Evolutionary conservation across 257 asterid genomes (phyloP).

Genomic region (Solanum gandarillasii): DNA sequence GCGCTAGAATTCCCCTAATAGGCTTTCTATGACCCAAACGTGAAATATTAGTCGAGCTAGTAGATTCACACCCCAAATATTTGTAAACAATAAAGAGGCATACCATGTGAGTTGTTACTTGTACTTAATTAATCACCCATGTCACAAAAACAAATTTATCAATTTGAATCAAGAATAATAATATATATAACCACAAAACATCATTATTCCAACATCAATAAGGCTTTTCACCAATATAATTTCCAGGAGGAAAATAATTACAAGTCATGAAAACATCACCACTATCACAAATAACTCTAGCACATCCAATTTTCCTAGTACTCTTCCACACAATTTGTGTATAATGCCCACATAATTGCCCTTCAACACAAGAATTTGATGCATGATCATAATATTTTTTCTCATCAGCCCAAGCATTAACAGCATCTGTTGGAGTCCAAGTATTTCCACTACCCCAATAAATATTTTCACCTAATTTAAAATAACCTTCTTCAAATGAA

Average conservation of each 20-base stretch:
- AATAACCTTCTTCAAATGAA: constrained; percentile 55
- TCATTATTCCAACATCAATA: constrained; percentile 11
- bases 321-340: constrained; percentile 72
- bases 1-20: too few relatives aligned
- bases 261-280: constrained; percentile 79
- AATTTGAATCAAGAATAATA: not conserved
- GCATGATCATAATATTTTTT: constrained; percentile 41
- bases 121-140: not conserved
- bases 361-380: constrained; percentile 36
- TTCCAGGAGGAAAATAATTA: constrained; percentile 71
- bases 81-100: too few relatives aligned
- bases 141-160: not conserved
- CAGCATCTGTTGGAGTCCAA: constrained; percentile 65
- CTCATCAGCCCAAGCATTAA: constrained; percentile 62
- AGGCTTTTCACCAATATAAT: constrained; percentile 53
- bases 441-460: constrained; percentile 62
- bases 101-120: not conserved
- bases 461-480: constrained; percentile 61
- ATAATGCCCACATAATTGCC: constrained; percentile 68
- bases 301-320: constrained; percentile 50
- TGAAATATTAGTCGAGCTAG: not conserved
- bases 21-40: too few relatives aligned
- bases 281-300: constrained; percentile 45
- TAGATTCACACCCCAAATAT: not conserved
- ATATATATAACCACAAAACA: not conserved